Evolutionary conservation across 805 yeast species (phyloP).

Genomic region (Starmerella floricola): DNA sequence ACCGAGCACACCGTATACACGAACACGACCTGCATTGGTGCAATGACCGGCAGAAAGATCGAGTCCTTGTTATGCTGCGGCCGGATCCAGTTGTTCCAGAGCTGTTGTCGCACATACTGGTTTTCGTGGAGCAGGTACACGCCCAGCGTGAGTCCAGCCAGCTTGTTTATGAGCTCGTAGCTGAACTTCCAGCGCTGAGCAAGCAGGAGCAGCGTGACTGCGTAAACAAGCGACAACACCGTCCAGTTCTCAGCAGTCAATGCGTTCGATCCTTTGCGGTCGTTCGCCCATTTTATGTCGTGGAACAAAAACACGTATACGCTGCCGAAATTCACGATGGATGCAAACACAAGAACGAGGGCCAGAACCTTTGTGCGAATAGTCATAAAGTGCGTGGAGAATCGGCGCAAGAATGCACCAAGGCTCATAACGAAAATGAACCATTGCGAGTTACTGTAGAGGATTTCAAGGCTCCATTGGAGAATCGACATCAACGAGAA

Average conservation of each 20-base stretch:
- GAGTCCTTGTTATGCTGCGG: slow-evolving; percentile 1
- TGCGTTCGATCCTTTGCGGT: slow-evolving; percentile 9
- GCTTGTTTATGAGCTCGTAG: slow-evolving; percentile 3
- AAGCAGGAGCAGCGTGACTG: slow-evolving; percentile 4
- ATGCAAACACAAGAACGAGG: background rate
- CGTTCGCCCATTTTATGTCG: background rate
- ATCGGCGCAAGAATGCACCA: slow-evolving; percentile 13
- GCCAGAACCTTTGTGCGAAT: slow-evolving; percentile 5
- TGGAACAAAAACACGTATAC: slow-evolving; percentile 6
- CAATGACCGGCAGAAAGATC: slow-evolving; percentile 7
- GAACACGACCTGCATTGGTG: slow-evolving; percentile 1
- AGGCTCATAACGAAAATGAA: slow-evolving; percentile 8
- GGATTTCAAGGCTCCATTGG: slow-evolving; percentile 4
- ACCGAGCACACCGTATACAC: slow-evolving; percentile 8
- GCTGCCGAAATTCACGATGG: slow-evolving; percentile 2
- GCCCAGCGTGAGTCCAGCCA: slow-evolving; percentile 10
- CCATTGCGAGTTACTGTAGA: slow-evolving; percentile 9
- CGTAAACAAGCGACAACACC: slow-evolving; percentile 4
- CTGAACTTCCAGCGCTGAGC: background rate
- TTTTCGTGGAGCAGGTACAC: slow-evolving; percentile 16
- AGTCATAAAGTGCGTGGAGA: background rate
- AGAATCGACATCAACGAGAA: slow-evolving; percentile 3
- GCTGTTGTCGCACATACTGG: slow-evolving; percentile 1
- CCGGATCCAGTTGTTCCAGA: slow-evolving; percentile 7
- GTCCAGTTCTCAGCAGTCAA: slow-evolving; percentile 11